Base-by-base conservation (phyloP, 192 early-diverging fungal species). In the Linnemannia elongata region DNA sequence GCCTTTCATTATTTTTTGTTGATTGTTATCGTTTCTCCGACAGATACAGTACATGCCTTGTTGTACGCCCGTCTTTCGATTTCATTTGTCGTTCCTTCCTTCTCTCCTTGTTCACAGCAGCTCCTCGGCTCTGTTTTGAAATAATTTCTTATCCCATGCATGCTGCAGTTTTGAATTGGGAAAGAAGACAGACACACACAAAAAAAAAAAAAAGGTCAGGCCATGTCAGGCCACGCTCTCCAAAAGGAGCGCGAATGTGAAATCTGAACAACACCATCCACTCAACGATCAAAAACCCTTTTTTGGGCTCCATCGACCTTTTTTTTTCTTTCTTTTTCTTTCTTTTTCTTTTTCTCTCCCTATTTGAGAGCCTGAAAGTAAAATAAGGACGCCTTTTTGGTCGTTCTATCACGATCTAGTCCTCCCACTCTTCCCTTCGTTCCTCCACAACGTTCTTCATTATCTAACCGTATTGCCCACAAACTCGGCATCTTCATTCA, bases 251-350 rank as follows among this genome's bases (percentile, higher is more conserved):
- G 12, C 60, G 0, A 66, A 33, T n/a, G 35, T 66, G n/a, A 27
- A 57, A 57, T 57, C n/a, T 27, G 7, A 57, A 57, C 55, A 57
- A 57, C 55, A n/a, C 55, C 55, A 57, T 24, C 24, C 22, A 57
- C 27, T 33, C 30, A 66, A 30, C 12, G 60, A 66, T 66, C 60
- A 24, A 66, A 66, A 66, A 66, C 60, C 60, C 60, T 35, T 66
- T 66, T 66, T 35, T 66, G 60, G 60, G 60, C 60, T 66, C 60
- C 60, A 66, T 66, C 69, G 36, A 71, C 41, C 69, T n/a, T 71
- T 71, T 71, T 71, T 41, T 71, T 3, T 2, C 12, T 71, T 71
- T 71, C 42, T 41, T 71, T 3, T 2, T 63, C 3, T 27, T 38
- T 3, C 38, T 38, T 39, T 39, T 39, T 39, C 33, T 15, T 30